These are phyloP conservation scores for Gnomoniopsis sp. DNA, from an alignment of 2,329 filamentous ascomycete genomes.

Conservation along the genomic window DNA sequence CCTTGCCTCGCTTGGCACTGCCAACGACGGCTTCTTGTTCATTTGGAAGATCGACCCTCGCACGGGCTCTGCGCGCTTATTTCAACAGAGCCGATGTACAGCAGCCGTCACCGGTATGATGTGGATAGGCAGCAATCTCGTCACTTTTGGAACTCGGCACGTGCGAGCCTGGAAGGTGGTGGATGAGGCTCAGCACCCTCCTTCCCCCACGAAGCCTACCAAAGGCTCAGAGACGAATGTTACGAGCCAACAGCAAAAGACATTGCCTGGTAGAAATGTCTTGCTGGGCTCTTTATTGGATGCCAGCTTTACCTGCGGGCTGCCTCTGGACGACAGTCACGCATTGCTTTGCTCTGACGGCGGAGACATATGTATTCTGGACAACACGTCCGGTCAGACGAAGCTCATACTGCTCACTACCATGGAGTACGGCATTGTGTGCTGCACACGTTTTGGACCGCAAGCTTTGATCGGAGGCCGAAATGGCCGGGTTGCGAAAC, in stretches of 20 bases:
- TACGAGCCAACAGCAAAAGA: slow-evolving; percentile 51
- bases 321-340: slow-evolving; percentile 66
- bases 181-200: slow-evolving; percentile 56
- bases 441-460: slow-evolving; percentile 58
- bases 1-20: slow-evolving; percentile 80
- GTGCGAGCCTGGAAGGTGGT: slow-evolving; percentile 53
- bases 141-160: slow-evolving; percentile 87
- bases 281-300: slow-evolving; percentile 79
- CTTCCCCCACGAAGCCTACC: slow-evolving; percentile 63
- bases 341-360: slow-evolving; percentile 83
- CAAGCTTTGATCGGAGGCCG: slow-evolving; percentile 67
- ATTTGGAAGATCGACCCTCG: slow-evolving; percentile 85
- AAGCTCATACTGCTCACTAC: slow-evolving; percentile 65
- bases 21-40: slow-evolving; percentile 92
- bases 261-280: slow-evolving; percentile 82
- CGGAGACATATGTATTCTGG: slow-evolving; percentile 84
- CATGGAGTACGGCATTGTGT: slow-evolving; percentile 65
- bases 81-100: slow-evolving; percentile 89
- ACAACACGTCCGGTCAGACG: slow-evolving; percentile 70
- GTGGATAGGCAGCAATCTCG: slow-evolving; percentile 80
- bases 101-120: slow-evolving; percentile 80
- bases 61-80: slow-evolving; percentile 73
- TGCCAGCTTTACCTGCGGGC: slow-evolving; percentile 76
- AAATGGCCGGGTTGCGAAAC: slow-evolving; percentile 54
- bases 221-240: slow-evolving; percentile 39